Evolutionary conservation across 371 early-diverging fungal genomes (phyloP).

Genomic region (Mortierella sp.): DNA sequence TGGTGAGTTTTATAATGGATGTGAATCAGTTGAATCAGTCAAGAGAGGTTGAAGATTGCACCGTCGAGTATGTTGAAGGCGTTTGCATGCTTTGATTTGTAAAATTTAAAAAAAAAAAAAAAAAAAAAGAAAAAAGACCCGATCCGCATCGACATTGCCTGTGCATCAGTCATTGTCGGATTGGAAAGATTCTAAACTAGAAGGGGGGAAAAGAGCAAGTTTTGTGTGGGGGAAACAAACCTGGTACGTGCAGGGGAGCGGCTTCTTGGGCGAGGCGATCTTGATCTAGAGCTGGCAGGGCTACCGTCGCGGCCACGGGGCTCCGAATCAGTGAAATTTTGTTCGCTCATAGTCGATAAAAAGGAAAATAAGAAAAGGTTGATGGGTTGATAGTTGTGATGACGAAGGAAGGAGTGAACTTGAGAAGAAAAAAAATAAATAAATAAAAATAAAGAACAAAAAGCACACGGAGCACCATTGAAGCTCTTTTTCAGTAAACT

Average conservation of each 20-base stretch:
- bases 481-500: not conserved
- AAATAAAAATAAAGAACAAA: not conserved
- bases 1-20: not conserved
- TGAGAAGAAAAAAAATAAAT: too few species aligned
- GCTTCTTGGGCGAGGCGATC: slow-evolving; percentile 40
- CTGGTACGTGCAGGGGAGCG: slow-evolving; percentile 49
- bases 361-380: not conserved
- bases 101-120: not conserved
- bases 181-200: slow-evolving; percentile 1
- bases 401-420: not conserved
- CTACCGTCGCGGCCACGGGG: slow-evolving; percentile 35
- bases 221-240: not conserved
- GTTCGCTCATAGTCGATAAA: slow-evolving; percentile 33
- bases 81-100: not conserved
- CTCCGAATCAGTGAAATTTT: slow-evolving; percentile 35
- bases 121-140: not conserved
- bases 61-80: slow-evolving; percentile 7
- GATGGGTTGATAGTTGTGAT: not conserved
- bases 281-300: slow-evolving; percentile 34
- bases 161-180: not conserved
- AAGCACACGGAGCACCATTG: slow-evolving; percentile 6
- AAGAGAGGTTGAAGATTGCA: slow-evolving; percentile 4
- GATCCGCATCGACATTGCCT: not conserved
- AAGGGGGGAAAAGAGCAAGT: not conserved
- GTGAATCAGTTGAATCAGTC: slow-evolving; percentile 28